Evolutionary conservation across 495 filamentous ascomycete species (phyloP), one percentile per base, ranked within the genome.

Genomic region (Parachaetomium inaequale): DNA sequence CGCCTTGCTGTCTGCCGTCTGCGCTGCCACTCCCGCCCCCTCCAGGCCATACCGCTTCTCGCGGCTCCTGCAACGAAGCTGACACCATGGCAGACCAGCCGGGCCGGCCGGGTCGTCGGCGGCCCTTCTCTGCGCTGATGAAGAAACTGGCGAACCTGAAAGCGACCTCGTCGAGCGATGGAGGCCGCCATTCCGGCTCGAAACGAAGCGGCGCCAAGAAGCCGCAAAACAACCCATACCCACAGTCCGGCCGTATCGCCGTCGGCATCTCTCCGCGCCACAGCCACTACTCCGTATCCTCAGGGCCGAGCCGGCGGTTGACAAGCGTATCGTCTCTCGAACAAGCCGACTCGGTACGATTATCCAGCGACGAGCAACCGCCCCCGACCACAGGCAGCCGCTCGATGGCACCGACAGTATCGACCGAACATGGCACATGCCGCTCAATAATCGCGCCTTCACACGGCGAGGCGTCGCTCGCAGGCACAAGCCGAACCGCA

Each of bases 101-200:
- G 69, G 80, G 74, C 58, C 81, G 81, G 34, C 60, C 68, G 40
- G 76, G 75, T 45, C 88, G 91, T 57, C 88, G 92, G 55, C 87
- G 88, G 53, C 93, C 93, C 6, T 97, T 98, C 74, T 85, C 93
- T 25, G 88, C 84, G 46, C 92, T 93, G 88, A 90, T 98, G 86
- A 96, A 93, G 81, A 92, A 93, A 63, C 84, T 98, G 29, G 87
- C 92, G 32, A 94, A 85, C 70, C 83, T 96, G 63, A 96, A 93
- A 73, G 81, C 74, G 62, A 82, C 81, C 10, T 79, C 71, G 63
- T 78, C 82, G 5, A 75, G 73, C 14, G 69, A 76, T 21, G 71
- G 70, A 29, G 59, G 66, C 46, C 78, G 74, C 43, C 68, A 71
- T 38, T 63, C 63, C 17, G 55, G 34, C 63, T 70, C 68, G 59